These are phyloP conservation scores for Xerocomus potaroensis DNA, from an alignment of 768 basidiomycete species.

Conservation along the genomic window DNA sequence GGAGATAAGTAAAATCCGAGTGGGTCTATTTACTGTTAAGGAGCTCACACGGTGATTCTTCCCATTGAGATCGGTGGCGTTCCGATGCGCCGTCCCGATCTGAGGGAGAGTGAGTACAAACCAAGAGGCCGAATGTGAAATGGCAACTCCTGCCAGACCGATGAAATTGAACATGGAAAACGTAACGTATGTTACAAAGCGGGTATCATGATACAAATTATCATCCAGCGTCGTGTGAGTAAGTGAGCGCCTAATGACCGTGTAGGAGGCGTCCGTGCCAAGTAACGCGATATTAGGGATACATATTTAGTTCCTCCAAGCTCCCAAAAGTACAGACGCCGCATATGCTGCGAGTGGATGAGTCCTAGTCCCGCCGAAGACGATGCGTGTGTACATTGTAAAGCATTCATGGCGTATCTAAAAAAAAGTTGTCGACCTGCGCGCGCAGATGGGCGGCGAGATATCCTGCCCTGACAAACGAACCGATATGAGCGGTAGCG, in stretches of 20 bases:
- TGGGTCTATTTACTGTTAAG: no score
- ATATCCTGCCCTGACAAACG: conserved; percentile 1
- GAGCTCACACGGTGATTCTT: no score
- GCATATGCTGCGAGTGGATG: not conserved
- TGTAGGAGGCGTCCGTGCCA: conserved; percentile 8
- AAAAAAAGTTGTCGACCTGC: not conserved
- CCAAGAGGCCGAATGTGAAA: not conserved
- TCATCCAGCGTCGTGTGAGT: conserved; percentile 1
- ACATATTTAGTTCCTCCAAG: conserved; percentile 13
- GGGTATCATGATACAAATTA: conserved; percentile 17
- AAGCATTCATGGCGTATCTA: conserved; percentile 16
- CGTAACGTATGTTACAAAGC: conserved; percentile 7
- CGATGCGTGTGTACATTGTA: conserved; percentile 28
- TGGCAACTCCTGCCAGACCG: conserved; percentile 21
- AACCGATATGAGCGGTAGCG: no score
- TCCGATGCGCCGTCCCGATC: not conserved
- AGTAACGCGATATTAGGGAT: conserved; percentile 19
- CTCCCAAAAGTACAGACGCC: not conserved
- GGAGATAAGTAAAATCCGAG: no score
- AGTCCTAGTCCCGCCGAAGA: conserved; percentile 14
- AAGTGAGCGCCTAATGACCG: not conserved
- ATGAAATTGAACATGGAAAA: conserved; percentile 3
- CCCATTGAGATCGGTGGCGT: not conserved
- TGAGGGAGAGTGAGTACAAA: not conserved
- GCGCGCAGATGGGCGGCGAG: not conserved